A percentile compares a stretch with the other conserved stretches of the same genome.
Evolutionary conservation across 495 filamentous ascomycete genomes (phyloP).

Genomic region (Neurospora cerealis): DNA sequence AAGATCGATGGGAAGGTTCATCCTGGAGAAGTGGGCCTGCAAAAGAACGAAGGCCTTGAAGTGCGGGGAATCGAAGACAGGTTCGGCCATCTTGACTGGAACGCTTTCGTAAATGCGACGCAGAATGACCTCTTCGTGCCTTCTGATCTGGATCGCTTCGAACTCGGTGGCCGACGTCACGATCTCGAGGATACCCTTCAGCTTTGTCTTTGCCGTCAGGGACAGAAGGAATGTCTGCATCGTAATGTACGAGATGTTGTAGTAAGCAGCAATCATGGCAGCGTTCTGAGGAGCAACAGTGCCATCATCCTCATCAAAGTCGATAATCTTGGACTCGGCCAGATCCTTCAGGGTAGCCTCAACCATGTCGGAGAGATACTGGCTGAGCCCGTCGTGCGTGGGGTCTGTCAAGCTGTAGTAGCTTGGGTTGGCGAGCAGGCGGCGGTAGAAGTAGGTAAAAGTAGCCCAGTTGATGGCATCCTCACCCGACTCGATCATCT

Average conservation of each 20-base stretch:
- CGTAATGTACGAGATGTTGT: conserved; percentile 98
- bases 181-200: conserved; percentile 95
- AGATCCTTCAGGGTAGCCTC: conserved; percentile 89
- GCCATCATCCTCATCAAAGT: conserved; percentile 94
- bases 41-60: conserved; percentile 97
- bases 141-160: conserved; percentile 85
- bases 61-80: conserved; percentile 83
- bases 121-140: conserved; percentile 83
- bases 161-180: conserved; percentile 96
- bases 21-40: conserved; percentile 93
- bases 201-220: conserved; percentile 73
- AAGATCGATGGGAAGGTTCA: conserved; percentile 94
- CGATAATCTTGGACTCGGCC: conserved; percentile 88
- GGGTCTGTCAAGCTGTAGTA: conserved; percentile 88
- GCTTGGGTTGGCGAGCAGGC: conserved; percentile 91
- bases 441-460: conserved; percentile 97
- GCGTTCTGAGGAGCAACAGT: conserved; percentile 82
- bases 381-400: conserved; percentile 85
- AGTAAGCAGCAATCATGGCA: conserved; percentile 96
- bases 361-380: conserved; percentile 90
- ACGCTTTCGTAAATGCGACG: conserved; percentile 88
- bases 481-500: conserved; percentile 86
- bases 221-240: conserved; percentile 99
- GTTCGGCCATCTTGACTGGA: conserved; percentile 86
- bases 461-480: conserved; percentile 98